Base-by-base conservation (phyloP, 2,329 filamentous ascomycete genomes). In the Colletotrichum scovillei region DNA sequence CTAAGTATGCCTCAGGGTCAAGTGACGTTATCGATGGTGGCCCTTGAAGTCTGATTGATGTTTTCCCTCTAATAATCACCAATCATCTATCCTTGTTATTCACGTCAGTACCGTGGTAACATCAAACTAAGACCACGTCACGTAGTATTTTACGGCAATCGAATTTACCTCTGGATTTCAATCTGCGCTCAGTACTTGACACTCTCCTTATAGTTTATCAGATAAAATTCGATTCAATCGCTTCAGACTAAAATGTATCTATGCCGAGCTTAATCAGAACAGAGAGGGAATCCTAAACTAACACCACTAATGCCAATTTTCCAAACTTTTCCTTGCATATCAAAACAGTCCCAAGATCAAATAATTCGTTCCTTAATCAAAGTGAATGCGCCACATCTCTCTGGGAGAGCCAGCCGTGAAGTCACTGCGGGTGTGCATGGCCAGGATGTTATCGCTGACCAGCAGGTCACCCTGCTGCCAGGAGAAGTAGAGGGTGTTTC, bases 381-480 rank as follows among this genome's bases (percentile, higher is more conserved):
- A 86, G 74, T 88, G 86, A 65, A 88, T 87, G 16, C 86, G 78
- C 87, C 87, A 89, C 49, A 88, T 76, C 75, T 88, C 86, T 24
- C 86, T 78, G 62, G 86, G 82, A 28, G 81, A 80, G 0, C 85
- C 85, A 0, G 85, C 80, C 2, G 77, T 80, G 58, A 87, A 88
- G 53, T 84, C 83, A 60, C 83, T 88, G 60, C 86, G 78, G 0
- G 86, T 88, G 65, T 89, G 87, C 84, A 89, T 83, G 74, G 83
- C 84, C 67, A 85, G 69, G 4, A 84, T 77, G 62, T 90, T 90
- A 74, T 90, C 88, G 72, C 81, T 89, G 5, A 90, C 78, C 1
- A 90, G 74, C 49, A 90, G 58, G 76, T 90, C 89, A 0, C 88
- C 88, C 79, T 87, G 84, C 65, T 90, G 84, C 88, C 88, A 90